These are phyloP conservation scores for Adansonia madagascariensis DNA, from an alignment of 441 rosid genomes.

Conservation along the genomic window DNA sequence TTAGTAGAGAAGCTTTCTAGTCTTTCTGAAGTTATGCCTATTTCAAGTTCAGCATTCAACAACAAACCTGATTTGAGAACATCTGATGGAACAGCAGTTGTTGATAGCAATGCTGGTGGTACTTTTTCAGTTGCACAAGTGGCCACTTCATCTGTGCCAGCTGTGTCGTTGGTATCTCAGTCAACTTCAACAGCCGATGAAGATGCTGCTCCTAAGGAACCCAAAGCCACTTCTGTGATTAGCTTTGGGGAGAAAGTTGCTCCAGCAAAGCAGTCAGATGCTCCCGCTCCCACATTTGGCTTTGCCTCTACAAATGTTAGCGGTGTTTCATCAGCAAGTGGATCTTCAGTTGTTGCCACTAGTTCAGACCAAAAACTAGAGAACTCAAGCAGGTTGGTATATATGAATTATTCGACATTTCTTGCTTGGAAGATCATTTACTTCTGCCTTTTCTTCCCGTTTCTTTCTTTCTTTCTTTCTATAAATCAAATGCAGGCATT, in stretches of 20 bases:
- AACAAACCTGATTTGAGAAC: conserved; percentile 37
- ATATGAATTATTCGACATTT: background rate
- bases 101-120: conserved; percentile 41
- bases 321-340: conserved; percentile 32
- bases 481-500: background rate
- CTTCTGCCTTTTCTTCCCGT: background rate
- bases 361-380: conserved; percentile 36
- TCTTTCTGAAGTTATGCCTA: conserved; percentile 40
- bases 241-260: conserved; percentile 39
- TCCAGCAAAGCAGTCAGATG: conserved; percentile 42
- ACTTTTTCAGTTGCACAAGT: conserved; percentile 35
- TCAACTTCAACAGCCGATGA: conserved; percentile 39
- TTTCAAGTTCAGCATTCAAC: conserved; percentile 37
- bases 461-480: background rate
- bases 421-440: background rate
- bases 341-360: conserved; percentile 25
- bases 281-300: conserved; percentile 28
- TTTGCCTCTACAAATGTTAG: conserved; percentile 31
- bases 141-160: conserved; percentile 41
- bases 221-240: conserved; percentile 30
- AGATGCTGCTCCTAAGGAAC: conserved; percentile 30
- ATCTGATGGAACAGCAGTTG: conserved; percentile 39
- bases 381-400: conserved; percentile 51
- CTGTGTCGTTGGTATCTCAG: conserved; percentile 36
- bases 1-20: conserved; percentile 37